Base-by-base conservation (phyloP, 768 basidiomycete species). In the Russula earlei region DNA sequence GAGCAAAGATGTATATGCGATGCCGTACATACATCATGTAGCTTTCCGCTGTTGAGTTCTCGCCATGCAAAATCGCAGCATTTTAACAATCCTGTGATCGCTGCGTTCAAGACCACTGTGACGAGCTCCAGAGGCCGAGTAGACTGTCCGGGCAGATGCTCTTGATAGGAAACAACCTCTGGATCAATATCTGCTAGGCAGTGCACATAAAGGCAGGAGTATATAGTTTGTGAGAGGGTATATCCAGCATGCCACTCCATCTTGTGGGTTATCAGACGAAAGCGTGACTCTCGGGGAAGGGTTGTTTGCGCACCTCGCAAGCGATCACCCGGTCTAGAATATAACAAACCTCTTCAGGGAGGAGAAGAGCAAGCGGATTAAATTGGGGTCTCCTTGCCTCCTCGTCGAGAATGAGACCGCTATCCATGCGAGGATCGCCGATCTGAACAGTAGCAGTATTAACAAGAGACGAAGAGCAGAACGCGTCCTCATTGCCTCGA, bases 181-280 rank as follows among this genome's bases (percentile, higher is more conserved):
- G 82, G 76, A 64, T 84, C 80, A 50, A 87, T 74, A 37, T 81
- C 78, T 15, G 70, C 67, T 31, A 90, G 67, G 38, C 79, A 72
- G 60, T 89, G 88, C 11, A 85, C 77, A 60, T 89, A 84, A 22
- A 87, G 75, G 55, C 85, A 75, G 5, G 90, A 91, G 67, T 81
- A 89, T 31, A 95, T 81, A 0, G 90, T 89, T 64, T 94, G 91
- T 0, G 87, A 79, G n/a, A 96, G 79, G 8, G 84, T 82, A 63
- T 84, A 84, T 38, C 94, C 92, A 4, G 77, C 71, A 67, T 94
- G 91, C 84, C 91, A 96, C 66, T 85, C 80, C 77, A 89, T 85
- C 93, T 95, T 65, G 12, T 55, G 49, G 44, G 52, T 54, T 52
- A 52, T 49, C 54, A 40, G 49, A 34, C 24, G 55, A 63, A 62